Percentiles rank a stretch among this genome's conserved stretches.
phyloP scores from a whole-genome alignment of 768 basidiomycete species.

The Panellus pusillus region DNA sequence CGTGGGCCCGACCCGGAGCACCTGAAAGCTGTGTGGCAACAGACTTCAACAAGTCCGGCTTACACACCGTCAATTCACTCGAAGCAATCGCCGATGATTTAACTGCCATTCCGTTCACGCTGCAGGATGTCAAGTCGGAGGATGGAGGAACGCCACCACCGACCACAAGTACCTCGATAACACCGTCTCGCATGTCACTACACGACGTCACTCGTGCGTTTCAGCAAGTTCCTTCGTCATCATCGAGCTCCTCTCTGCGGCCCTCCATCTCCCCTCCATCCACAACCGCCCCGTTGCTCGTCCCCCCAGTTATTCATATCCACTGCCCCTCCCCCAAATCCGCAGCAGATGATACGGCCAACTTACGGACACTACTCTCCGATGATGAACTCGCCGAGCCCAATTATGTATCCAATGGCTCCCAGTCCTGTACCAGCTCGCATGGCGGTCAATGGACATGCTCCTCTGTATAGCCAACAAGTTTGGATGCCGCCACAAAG shows the following conservation, averaged over 20 bases:
- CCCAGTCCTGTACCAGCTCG: constrained; percentile 64
- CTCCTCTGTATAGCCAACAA: constrained; percentile 58
- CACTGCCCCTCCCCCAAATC: constrained; percentile 38
- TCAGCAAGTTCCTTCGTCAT: constrained; percentile 75
- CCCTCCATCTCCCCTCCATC: constrained; percentile 53
- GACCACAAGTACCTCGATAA: constrained; percentile 47
- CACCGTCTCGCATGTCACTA: constrained; percentile 74
- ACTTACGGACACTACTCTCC: constrained; percentile 65
- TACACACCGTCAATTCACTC: constrained; percentile 73
- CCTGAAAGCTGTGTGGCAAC: constrained; percentile 82
- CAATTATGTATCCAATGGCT: constrained; percentile 63
- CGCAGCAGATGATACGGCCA: constrained; percentile 45
- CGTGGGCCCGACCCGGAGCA: constrained; percentile 81
- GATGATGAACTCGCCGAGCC: constrained; percentile 70
- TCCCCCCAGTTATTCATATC: constrained; percentile 29
- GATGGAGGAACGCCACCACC: constrained; percentile 81
- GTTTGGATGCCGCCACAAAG: constrained; percentile 63
- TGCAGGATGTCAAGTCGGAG: constrained; percentile 86
- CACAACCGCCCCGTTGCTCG: constrained; percentile 46
- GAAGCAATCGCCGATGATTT: constrained; percentile 84
- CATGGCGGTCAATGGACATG: constrained; percentile 62
- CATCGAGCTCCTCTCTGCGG: constrained; percentile 47
- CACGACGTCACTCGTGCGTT: constrained; percentile 86
- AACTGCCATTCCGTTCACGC: constrained; percentile 72
- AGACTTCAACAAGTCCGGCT: constrained; percentile 67